Evolutionary conservation across 2,329 filamentous ascomycete species (phyloP).

Genomic region (Colletotrichum graminicola): DNA sequence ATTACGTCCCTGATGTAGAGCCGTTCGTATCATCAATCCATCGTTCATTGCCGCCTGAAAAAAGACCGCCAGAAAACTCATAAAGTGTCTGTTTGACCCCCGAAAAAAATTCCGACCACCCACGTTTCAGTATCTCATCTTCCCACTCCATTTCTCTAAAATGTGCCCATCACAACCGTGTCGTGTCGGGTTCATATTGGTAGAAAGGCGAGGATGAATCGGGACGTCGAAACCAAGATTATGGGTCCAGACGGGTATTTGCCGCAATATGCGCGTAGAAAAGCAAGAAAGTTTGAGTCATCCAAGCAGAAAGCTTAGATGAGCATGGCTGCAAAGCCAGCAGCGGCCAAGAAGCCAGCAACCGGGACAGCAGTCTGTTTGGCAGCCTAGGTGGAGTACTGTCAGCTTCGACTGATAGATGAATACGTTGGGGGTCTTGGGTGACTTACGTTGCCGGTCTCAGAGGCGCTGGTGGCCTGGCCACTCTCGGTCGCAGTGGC

Average conservation of each 20-base stretch:
- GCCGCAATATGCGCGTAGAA: slow-evolving; percentile 54
- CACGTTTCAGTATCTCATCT: slow-evolving; percentile 27
- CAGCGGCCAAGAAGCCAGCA: slow-evolving; percentile 61
- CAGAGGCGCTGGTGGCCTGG: slow-evolving; percentile 25
- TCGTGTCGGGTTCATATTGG: slow-evolving; percentile 27
- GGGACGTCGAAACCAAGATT: slow-evolving; percentile 44
- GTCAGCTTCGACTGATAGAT: slow-evolving; percentile 8
- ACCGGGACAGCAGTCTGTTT: slow-evolving; percentile 57
- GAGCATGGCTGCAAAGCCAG: slow-evolving; percentile 62
- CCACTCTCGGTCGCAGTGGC: slow-evolving; percentile 18
- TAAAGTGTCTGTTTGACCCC: slow-evolving; percentile 49
- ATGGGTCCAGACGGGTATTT: slow-evolving; percentile 55
- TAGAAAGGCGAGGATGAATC: slow-evolving; percentile 44
- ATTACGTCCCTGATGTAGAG: slow-evolving; percentile 39
- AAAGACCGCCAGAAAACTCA: slow-evolving; percentile 48
- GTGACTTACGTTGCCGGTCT: slow-evolving; percentile 46
- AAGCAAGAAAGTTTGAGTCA: slow-evolving; percentile 32
- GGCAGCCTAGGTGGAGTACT: slow-evolving; percentile 18
- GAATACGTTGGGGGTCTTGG: neutral
- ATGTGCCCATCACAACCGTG: slow-evolving; percentile 32
- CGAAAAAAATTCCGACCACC: slow-evolving; percentile 23
- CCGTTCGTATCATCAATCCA: slow-evolving; percentile 40
- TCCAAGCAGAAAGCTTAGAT: slow-evolving; percentile 53
- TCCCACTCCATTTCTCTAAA: slow-evolving; percentile 25
- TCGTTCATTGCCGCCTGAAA: slow-evolving; percentile 50